A percentile compares a stretch with the other conserved stretches of the same genome.
Conservation (phyloP, 2,329 filamentous ascomycete species). For the Harringtonia lauricola region DNA sequence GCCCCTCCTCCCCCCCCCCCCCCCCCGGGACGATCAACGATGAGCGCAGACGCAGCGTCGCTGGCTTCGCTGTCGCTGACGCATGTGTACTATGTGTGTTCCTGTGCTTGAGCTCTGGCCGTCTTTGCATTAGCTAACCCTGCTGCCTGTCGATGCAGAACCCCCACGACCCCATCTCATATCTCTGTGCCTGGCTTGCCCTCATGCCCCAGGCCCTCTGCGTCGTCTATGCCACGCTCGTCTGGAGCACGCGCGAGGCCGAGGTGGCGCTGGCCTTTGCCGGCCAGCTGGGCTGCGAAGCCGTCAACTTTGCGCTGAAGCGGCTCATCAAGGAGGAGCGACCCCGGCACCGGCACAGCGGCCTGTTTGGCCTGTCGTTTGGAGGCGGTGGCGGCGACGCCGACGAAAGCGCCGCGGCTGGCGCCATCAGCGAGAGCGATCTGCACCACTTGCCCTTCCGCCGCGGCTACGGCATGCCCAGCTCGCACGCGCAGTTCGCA, state of each 20-base stretch:
- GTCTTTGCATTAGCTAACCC: no score
- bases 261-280: constrained; percentile 85
- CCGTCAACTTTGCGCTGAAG: constrained; percentile 81
- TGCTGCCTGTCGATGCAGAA: no score
- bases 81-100: constrained; percentile 84
- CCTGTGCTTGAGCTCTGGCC: no score
- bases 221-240: constrained; percentile 78
- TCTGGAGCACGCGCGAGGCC: constrained; percentile 83
- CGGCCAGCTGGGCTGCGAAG: constrained; percentile 87
- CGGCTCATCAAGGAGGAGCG: constrained; percentile 86
- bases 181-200: constrained; percentile 85
- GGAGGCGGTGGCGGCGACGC: background rate
- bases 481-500: constrained; percentile 89
- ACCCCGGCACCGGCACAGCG: constrained; percentile 67
- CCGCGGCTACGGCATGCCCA: constrained; percentile 86
- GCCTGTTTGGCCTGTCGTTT: constrained; percentile 23
- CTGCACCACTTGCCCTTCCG: constrained; percentile 5
- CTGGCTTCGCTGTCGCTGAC: constrained; percentile 87
- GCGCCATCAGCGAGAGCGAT: background rate
- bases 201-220: constrained; percentile 87
- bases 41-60: constrained; percentile 36
- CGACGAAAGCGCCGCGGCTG: background rate
- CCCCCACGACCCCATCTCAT: constrained; percentile 73
- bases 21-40: constrained; percentile 8
- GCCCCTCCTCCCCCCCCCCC: no score